Evolutionary conservation across 2,329 filamentous ascomycete genomes (phyloP), one percentile per base, ranked within the genome.

Genomic region (Ophiostoma pallidulum): DNA sequence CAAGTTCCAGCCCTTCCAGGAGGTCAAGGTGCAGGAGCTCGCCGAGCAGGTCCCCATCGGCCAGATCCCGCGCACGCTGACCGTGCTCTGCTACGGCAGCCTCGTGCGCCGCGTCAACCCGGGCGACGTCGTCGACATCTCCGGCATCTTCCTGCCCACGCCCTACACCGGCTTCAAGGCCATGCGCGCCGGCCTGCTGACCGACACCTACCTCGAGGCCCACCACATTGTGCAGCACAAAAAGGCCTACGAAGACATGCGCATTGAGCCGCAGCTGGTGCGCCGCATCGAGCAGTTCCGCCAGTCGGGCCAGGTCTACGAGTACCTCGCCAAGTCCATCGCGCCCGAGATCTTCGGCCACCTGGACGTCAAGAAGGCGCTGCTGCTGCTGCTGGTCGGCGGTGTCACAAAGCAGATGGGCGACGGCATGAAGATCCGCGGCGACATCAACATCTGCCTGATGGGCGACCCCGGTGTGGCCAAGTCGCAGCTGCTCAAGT

Each of bases 391-490:
- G 26, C 78, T 98, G 29, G 95, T 98, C 55, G 92, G 92, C 52
- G 92, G 92, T 70, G 91, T 96, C 1, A 92, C 82, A 4, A 98
- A 98, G 67, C 84, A 92, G 60, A 94, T 97, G 77, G 89, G 89
- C 45, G 92, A 98, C 60, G 92, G 92, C 51, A 97, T 98, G 92
- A 85, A 89, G 60, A 98, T 98, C 63, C 88, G 92, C 75, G 92
- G 92, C 59, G 92, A 98, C 62, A 94, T 98, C 72, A 98, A 98
- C 68, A 84, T 98, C 53, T 97, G 92, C 65, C 71, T 98, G 60
- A 98, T 98, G 92, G 92, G 92, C 75, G 92, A 98, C 61, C 92
- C 92, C 63, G 92, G 92, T 87, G 92, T 98, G 62, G 92, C 92
- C 70, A 98, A 98, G 71, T 98, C 92, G 32, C 92, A 98, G 71